A percentile compares a stretch with the other conserved stretches of the same genome.
phyloP scores from a whole-genome alignment of 176 grass and related monocot genomes.

The Carex pumila region DNA sequence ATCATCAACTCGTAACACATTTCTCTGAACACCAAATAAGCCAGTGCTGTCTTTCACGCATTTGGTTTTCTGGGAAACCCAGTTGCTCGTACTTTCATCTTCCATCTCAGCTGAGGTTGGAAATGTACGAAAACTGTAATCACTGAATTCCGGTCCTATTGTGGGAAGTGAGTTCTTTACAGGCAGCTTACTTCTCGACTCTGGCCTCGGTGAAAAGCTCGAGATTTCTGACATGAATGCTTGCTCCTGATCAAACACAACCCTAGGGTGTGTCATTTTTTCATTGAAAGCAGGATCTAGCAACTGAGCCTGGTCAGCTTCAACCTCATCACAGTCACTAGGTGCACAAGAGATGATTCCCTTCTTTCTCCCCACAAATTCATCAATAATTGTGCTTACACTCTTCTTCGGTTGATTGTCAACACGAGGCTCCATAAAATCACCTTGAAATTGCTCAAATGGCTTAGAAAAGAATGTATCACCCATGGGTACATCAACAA shows the following conservation, averaged over 20 bases:
- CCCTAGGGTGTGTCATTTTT: slow-evolving; percentile 28
- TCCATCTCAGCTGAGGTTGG: slow-evolving; percentile 54
- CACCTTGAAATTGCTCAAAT: slow-evolving; percentile 33
- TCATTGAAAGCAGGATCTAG: slow-evolving; percentile 35
- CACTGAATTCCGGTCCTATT: slow-evolving; percentile 20
- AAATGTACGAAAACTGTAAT: slow-evolving; percentile 39
- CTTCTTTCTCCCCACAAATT: slow-evolving; percentile 34
- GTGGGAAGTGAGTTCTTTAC: slow-evolving; percentile 14
- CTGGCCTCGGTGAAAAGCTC: slow-evolving; percentile 29
- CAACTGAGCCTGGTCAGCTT: slow-evolving; percentile 19
- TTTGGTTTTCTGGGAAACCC: slow-evolving; percentile 31
- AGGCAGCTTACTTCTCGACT: slow-evolving; percentile 30
- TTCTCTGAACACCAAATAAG: slow-evolving; percentile 46
- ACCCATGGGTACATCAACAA: slow-evolving; percentile 26
- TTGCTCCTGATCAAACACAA: slow-evolving; percentile 31
- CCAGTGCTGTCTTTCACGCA: slow-evolving; percentile 25
- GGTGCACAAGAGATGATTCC: slow-evolving; percentile 23
- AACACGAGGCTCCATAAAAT: slow-evolving; percentile 24
- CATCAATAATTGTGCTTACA: slow-evolving; percentile 21
- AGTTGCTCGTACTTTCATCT: slow-evolving; percentile 27
- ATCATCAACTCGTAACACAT: slow-evolving; percentile 19
- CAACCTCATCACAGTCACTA: slow-evolving; percentile 28
- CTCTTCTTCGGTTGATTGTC: slow-evolving; percentile 34
- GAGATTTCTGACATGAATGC: slow-evolving; percentile 23
- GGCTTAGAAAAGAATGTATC: slow-evolving; percentile 22